Evolutionary conservation across 2,329 filamentous ascomycete genomes (phyloP), one percentile per base, ranked within the genome.

Genomic region (Xylariaceae sp.): DNA sequence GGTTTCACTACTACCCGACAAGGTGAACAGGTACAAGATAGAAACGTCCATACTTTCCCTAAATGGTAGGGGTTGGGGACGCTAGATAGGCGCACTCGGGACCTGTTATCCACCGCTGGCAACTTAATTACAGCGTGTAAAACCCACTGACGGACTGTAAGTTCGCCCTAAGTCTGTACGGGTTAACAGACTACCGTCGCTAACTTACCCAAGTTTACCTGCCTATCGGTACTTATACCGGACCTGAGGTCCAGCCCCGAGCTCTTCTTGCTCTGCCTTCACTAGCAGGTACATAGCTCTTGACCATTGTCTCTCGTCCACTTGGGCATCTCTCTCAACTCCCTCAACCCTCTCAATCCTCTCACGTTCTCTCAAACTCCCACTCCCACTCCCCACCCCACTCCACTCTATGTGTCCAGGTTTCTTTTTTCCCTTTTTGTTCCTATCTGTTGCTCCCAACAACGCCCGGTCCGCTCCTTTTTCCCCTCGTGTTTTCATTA

Each of bases 391-490:
- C n/a, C 15, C 41, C 44, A 10, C n/a, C 15, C 41, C 44, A 10
- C n/a, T 35, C 41, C 44, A 10, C n/a, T 35, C 48, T 58, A 55
- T 57, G 59, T 65, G 51, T 55, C 61, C 57, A 52, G 56, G 61
- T 54, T 64, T 41, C 54, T 23, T 48, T 48, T 23, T 48, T 23
- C 4, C 41, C 18, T 51, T 50, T 37, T 55, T 57, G 65, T 66
- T 58, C 61, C 62, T 65, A 59, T 64, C 55, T 51, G 47, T 13
- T 49, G 35, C 37, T 49, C 51, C 53, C 35, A 53, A 51, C 34
- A 62, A 61, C 58, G 57, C 55, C 62, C 58, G 54, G 57, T 58
- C 57, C 61, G 59, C 66, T 60, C 64, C 62, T 58, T 54, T 48
- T 49, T 51, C 53, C 37, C 45, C 54, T 57, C 63, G 49, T 34